phyloP scores from a whole-genome alignment of 495 filamentous ascomycete genomes.

The Penicillium samsonianum region DNA sequence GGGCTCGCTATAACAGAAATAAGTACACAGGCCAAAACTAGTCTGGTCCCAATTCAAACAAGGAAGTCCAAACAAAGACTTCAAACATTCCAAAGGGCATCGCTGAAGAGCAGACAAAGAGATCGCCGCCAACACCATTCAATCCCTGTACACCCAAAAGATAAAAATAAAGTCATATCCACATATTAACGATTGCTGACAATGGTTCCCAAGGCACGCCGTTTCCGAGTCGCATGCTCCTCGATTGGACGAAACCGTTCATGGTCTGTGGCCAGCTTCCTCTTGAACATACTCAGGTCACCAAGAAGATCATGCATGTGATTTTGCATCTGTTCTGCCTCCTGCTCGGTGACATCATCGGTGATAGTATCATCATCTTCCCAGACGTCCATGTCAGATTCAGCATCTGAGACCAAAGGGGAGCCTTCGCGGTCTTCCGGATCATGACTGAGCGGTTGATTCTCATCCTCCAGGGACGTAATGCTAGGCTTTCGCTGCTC shows the following conservation, averaged over 20 bases:
- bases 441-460: slow-evolving; percentile 37
- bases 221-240: slow-evolving; percentile 27
- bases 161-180: slow-evolving; percentile 18
- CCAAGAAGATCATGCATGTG: slow-evolving; percentile 70
- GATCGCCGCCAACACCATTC: slow-evolving; percentile 26
- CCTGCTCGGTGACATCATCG: slow-evolving; percentile 32
- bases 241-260: slow-evolving; percentile 51
- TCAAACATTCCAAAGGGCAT: neutral
- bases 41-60: slow-evolving; percentile 14
- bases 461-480: slow-evolving; percentile 42
- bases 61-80: slow-evolving; percentile 8
- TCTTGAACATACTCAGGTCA: slow-evolving; percentile 78
- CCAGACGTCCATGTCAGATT: slow-evolving; percentile 43
- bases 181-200: slow-evolving; percentile 35
- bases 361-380: slow-evolving; percentile 38
- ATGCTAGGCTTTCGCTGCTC: slow-evolving; percentile 38
- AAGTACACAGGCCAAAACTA: slow-evolving; percentile 23
- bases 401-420: slow-evolving; percentile 29
- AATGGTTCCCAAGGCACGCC: slow-evolving; percentile 41
- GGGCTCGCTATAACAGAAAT: slow-evolving; percentile 30
- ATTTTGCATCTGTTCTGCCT: slow-evolving; percentile 62
- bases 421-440: slow-evolving; percentile 43
- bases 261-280: slow-evolving; percentile 79
- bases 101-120: slow-evolving; percentile 19
- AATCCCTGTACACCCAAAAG: slow-evolving; percentile 28